Evolutionary conservation across 345 rosid species (phyloP), one percentile per base, ranked within the genome.

Genomic region (Eucalyptus erythrocorys): DNA sequence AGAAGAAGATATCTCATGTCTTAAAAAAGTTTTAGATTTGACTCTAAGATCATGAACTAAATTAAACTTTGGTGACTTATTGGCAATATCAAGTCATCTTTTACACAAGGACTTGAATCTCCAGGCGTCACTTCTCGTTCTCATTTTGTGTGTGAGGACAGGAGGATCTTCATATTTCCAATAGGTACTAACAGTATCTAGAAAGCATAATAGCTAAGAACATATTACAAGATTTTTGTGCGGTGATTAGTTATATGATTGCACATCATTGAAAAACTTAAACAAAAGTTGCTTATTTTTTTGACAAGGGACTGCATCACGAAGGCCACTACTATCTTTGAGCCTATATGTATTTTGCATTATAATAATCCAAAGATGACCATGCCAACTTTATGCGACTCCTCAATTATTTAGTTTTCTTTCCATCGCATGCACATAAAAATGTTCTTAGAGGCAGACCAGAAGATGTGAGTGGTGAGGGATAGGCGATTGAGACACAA

Each of bases 111-210:
- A 40, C 15, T 76, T 4, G 5, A 76, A 26, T 76, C 82, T 76
- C 1, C 2, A 2, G 2, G n/a, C n/a, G n/a, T n/a, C n/a, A n/a
- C 43, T 37, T 34, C 43, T 34, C 7, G 0, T 21, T 76, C 82
- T 76, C 45, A 40, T 40, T 22, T 4, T 40, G 8, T 10, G 30
- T 22, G 30, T 2, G 47, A 21, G 30, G 27, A 10, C 1, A 2
- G 14, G 2, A 76, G 30, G 82, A 40, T 76, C 2, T 40, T 15
- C 15, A 76, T 4, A 8, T 40, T 24, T 40, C 26, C 13, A 37
- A 40, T 43, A 76, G 1, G 47, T 37, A 2, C 1, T 61, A 61
- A 12, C 16, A 61, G 68, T 21, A 40, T 15, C 82, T 6, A 76
- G 30, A 76, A 76, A 40, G 42, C 7, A 0, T 26, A 43, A 40